These are phyloP conservation scores for Aureoboletus auriporus DNA, from an alignment of 768 basidiomycete species.

Conservation along the genomic window DNA sequence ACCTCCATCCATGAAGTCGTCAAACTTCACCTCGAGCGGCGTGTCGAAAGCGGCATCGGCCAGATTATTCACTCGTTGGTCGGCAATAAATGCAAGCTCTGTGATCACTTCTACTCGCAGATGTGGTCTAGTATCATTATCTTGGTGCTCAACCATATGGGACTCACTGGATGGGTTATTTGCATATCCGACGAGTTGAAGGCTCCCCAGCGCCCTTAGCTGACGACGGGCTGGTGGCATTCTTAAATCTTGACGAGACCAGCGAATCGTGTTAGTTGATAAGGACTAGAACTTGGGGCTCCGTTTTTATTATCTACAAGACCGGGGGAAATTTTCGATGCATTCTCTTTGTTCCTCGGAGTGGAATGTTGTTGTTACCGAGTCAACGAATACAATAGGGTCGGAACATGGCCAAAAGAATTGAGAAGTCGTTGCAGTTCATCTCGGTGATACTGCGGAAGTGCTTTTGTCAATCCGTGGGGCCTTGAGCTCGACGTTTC, in stretches of 20 bases:
- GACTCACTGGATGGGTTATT: constrained; percentile 26
- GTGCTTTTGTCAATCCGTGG: constrained; percentile 8
- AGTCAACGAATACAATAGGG: constrained; percentile 10
- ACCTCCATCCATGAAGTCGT: constrained; percentile 28
- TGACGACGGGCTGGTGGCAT: constrained; percentile 22
- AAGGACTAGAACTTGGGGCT: not conserved
- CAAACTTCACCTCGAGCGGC: constrained; percentile 21
- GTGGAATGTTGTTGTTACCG: constrained; percentile 3
- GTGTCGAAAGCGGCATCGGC: not conserved
- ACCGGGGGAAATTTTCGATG: too few relatives aligned
- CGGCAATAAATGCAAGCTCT: constrained; percentile 23
- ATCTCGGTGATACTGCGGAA: constrained; percentile 1
- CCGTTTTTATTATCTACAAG: constrained; percentile 6
- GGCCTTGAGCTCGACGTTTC: too few relatives aligned
- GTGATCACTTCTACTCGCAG: constrained; percentile 21
- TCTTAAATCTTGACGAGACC: not conserved
- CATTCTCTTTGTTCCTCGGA: constrained; percentile 6
- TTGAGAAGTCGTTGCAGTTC: not conserved
- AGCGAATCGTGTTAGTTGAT: not conserved
- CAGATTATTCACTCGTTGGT: constrained; percentile 3
- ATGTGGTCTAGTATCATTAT: not conserved
- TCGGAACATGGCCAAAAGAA: not conserved
- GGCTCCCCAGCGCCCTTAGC: constrained; percentile 18
- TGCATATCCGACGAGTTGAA: constrained; percentile 17
- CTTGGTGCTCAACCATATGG: not conserved